A percentile compares a stretch with the other conserved stretches of the same genome.
Evolutionary conservation across 2,329 filamentous ascomycete species (phyloP).

Genomic region (Cladosporium velox): DNA sequence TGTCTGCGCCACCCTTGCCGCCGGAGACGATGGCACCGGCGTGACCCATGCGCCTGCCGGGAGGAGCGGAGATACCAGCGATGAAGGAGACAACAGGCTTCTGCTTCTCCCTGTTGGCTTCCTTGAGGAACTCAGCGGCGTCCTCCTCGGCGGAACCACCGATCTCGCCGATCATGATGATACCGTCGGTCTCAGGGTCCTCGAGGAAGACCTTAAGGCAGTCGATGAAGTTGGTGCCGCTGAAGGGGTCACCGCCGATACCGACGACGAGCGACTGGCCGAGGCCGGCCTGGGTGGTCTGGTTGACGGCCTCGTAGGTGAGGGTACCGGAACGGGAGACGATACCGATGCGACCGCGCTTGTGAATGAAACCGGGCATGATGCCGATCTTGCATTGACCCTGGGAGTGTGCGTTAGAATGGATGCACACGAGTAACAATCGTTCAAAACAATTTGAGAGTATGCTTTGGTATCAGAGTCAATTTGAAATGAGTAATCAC

Average conservation of each 20-base stretch:
- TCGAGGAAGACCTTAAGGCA: constrained; percentile 95
- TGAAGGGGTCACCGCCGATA: constrained; percentile 98
- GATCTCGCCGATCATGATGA: constrained; percentile 99
- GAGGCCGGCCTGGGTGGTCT: constrained; percentile 94
- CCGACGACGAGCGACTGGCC: constrained; percentile 98
- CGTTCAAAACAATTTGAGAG: neutral
- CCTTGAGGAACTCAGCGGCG: constrained; percentile 91
- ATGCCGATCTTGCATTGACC: constrained; percentile 99
- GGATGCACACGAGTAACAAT: neutral
- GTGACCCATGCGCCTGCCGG: constrained; percentile 97
- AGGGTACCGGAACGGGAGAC: constrained; percentile 97
- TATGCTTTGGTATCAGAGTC: constrained; percentile 8
- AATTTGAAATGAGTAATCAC: constrained; percentile 32
- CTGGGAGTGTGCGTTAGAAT: constrained; percentile 38
- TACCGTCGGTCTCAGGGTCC: constrained; percentile 95
- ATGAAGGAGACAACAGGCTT: constrained; percentile 99
- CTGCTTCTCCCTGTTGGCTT: constrained; percentile 78
- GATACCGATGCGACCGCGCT: constrained; percentile 97
- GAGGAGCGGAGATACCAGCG: constrained; percentile 94
- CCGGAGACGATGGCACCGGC: constrained; percentile 97
- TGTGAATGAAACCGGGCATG: constrained; percentile 99
- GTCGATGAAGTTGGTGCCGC: constrained; percentile 99
- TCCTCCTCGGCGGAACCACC: constrained; percentile 97
- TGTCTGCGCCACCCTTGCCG: constrained; percentile 96
- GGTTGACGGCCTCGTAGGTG: constrained; percentile 99